Percentiles rank a stretch among this genome's conserved stretches.
These are phyloP conservation scores for Poterioochromonas sp. DNA, from an alignment of 352 stramenopile species.

Conservation along the genomic window DNA sequence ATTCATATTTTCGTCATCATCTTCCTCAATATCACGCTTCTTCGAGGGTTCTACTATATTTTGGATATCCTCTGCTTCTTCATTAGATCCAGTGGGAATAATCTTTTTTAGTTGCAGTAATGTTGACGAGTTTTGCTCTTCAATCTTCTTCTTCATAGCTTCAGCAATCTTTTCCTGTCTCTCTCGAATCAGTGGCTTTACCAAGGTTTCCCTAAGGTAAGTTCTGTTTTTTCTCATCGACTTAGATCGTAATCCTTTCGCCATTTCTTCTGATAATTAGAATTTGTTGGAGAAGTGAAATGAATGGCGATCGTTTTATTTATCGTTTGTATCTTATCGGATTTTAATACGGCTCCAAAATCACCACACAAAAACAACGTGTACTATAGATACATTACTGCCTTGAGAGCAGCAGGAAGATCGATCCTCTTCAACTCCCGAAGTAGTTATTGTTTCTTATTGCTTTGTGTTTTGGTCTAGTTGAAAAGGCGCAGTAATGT, in stretches of 20 bases:
- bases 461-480: not conserved
- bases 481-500: slow-evolving; percentile 38
- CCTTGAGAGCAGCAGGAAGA: no score
- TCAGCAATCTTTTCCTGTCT: not conserved
- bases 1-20: not conserved
- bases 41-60: no score
- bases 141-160: not conserved
- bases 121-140: not conserved
- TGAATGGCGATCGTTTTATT: no score
- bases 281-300: no score
- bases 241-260: slow-evolving; percentile 23
- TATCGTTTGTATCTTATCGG: no score
- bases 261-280: no score
- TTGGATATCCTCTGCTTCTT: no score
- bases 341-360: no score
- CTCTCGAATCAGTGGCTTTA: not conserved
- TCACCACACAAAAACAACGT: no score
- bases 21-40: not conserved
- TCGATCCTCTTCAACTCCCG: no score
- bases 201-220: not conserved
- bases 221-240: slow-evolving; percentile 1
- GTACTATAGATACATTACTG: not conserved
- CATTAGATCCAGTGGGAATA: not conserved
- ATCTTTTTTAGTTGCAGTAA: not conserved
- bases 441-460: slow-evolving; percentile 24